Evolutionary conservation across 192 early-diverging fungal genomes (phyloP), one percentile per base, ranked within the genome.

Genomic region (Podila minutissima): DNA sequence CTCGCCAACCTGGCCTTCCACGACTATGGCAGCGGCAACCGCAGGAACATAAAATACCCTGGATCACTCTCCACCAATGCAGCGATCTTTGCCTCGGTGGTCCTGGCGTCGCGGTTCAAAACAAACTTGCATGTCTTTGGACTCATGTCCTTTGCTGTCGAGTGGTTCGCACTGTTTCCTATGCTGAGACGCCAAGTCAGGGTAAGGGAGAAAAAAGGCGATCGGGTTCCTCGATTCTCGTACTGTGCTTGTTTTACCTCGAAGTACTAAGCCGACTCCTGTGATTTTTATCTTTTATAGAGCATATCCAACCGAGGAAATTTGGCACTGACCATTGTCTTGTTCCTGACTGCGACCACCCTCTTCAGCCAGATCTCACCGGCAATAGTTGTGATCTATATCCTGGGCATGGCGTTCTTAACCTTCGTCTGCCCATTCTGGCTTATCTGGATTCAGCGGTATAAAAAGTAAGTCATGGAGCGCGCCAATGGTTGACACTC

Each of bases 51-150:
- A 62, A 89, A 89, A 75, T 90, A 86, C 74, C 96, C 97, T 0
- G 96, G 96, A 26, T 96, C 96, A 4, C 85, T 98, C n/a, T 96
- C 96, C n/a, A 94, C 97, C 31, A 99, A 98, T 79, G 95, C 96
- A 0, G 97, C 95, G 13, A 94, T 98, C 50, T 97, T 97, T 82
- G 97, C 96, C 0, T 95, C 95, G 17, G 95, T 98, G 1, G 84
- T 99, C 12, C 83, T 99, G 22, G 95, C 96, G 0, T 98, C 97
- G 4, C 87, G 95, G 61, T 86, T 99, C 24, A 37, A 89, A 62
- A 93, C 91, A 65, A 94, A 97, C 70, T 64, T 91, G n/a, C 88
- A 93, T 81, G 97, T 97, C 1, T 97, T 95, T 87, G 92, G 91
- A 1, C 88, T 99, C 62, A 85, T 98, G 85, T 84, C 92, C 1